Evolutionary conservation across 1,284 basidiomycete species (phyloP), one percentile per base, ranked within the genome.

Genomic region (Wallemia ichthyophaga): DNA sequence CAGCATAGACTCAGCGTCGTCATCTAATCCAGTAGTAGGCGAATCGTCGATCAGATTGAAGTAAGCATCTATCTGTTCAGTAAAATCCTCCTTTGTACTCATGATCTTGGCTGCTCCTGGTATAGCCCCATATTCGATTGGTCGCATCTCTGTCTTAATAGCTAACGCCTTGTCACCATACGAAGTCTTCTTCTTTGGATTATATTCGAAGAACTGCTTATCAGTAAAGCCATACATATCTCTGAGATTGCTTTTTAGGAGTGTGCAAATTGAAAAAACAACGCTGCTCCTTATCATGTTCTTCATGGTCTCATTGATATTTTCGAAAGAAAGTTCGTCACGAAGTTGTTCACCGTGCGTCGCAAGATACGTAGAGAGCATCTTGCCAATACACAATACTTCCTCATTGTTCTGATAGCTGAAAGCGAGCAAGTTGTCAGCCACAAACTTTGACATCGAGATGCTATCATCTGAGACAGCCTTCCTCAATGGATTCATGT

Each of bases 341-440:
- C 70, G 65, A 1, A 92, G 70, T 64, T 89, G 85, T 72, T 82
- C 80, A 24, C 88, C 89, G 1, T 81, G 78, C 0, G 83, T 85
- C 0, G 88, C 89, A 33, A 96, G 72, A 11, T 86, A 76, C 13
- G 76, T 74, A 2, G 84, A 89, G 57, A 95, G 75, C 59, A 78
- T 77, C 63, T 82, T 82, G 65, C 95, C 77, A 21, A 96, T 80
- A 0, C 81, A 78, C 60, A 96, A 73, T 1, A 83, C 80, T 71
- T 98, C 94, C 68, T 99, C 94, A 66, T 83, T 80, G 0, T 84
- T 83, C 72, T 89, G 94, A 73, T 91, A 96, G 57, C 95, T 88
- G 61, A 99, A 78, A 1, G 80, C 74, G 0, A 87, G 78, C 61
- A 98, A 81, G 66, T 94, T 95, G 69, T 98, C 94, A 0, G 86